Conservation (phyloP, 2,329 filamentous ascomycete genomes). For the Paraphaeosphaeria sporulosa region DNA sequence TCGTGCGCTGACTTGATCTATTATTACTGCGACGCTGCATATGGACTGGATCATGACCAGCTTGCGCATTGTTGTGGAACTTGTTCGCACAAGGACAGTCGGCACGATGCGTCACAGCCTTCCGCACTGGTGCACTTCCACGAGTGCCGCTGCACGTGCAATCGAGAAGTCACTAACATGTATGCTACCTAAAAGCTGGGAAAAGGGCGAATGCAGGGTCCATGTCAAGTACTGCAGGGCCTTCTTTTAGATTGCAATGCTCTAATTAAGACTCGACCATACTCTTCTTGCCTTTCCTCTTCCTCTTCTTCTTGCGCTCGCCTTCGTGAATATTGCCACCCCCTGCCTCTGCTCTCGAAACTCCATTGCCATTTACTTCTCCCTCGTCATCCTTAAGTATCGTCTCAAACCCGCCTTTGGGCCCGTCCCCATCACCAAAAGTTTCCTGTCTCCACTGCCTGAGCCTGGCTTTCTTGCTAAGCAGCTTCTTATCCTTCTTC, state of each 20-base stretch:
- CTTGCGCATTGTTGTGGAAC: constrained; percentile 6
- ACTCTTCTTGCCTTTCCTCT: constrained; percentile 34
- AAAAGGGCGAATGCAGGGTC: not conserved
- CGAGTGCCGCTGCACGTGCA: too few relatives aligned
- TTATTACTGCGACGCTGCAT: not conserved
- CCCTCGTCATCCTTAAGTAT: constrained; percentile 26
- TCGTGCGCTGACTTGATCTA: not conserved
- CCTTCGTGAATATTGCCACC: constrained; percentile 27
- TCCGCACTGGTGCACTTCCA: too few relatives aligned
- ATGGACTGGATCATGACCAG: not conserved
- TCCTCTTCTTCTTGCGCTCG: constrained; percentile 34
- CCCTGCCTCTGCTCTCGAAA: constrained; percentile 1
- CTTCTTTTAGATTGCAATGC: not conserved
- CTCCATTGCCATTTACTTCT: not conserved
- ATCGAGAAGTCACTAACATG: too few relatives aligned
- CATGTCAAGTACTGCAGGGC: not conserved
- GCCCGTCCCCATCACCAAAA: constrained; percentile 67
- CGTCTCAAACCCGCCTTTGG: constrained; percentile 51
- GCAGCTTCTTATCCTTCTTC: constrained; percentile 81
- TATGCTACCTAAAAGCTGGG: too few relatives aligned
- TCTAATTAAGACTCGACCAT: not conserved
- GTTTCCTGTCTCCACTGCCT: constrained; percentile 82
- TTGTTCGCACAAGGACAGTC: too few relatives aligned
- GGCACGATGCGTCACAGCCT: too few relatives aligned
- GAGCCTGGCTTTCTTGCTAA: constrained; percentile 91